Conservation (phyloP, 352 stramenopile genomes). For the Globisporangium ultimum region DNA sequence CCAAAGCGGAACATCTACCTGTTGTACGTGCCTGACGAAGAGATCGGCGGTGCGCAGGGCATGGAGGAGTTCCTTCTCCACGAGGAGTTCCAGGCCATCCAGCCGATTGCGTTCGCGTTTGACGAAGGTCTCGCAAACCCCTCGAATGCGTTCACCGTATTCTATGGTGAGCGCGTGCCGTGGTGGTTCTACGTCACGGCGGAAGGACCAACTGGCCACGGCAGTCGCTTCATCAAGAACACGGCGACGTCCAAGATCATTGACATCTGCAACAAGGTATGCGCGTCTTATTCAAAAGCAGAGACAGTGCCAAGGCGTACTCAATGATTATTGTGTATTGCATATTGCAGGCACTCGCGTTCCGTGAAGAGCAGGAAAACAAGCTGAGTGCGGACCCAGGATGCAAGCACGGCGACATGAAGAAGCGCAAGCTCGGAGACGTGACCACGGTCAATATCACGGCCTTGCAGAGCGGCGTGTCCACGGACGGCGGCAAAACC, state of each 20-base stretch:
- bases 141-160: constrained; percentile 90
- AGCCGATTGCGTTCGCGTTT: constrained; percentile 89
- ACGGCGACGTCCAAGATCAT: constrained; percentile 95
- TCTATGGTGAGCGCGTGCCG: constrained; percentile 94
- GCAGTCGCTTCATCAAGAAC: constrained; percentile 93
- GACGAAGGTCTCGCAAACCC: constrained; percentile 95
- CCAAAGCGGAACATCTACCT: constrained; percentile 90
- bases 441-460: constrained; percentile 95
- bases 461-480: constrained; percentile 85
- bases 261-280: constrained; percentile 76
- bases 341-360: constrained; percentile 55
- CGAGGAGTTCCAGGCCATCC: constrained; percentile 76
- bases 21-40: constrained; percentile 93
- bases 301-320: background rate
- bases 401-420: constrained; percentile 92
- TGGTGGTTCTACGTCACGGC: constrained; percentile 91
- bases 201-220: constrained; percentile 79
- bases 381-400: constrained; percentile 59
- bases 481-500: constrained; percentile 64
- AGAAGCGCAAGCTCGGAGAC: constrained; percentile 89
- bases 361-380: constrained; percentile 88
- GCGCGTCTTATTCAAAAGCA: background rate
- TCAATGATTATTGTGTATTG: background rate
- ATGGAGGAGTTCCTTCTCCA: constrained; percentile 91
- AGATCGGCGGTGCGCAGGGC: constrained; percentile 90